phyloP scores from a whole-genome alignment of 2,329 filamentous ascomycete species.

The Nothopassalora personata region DNA sequence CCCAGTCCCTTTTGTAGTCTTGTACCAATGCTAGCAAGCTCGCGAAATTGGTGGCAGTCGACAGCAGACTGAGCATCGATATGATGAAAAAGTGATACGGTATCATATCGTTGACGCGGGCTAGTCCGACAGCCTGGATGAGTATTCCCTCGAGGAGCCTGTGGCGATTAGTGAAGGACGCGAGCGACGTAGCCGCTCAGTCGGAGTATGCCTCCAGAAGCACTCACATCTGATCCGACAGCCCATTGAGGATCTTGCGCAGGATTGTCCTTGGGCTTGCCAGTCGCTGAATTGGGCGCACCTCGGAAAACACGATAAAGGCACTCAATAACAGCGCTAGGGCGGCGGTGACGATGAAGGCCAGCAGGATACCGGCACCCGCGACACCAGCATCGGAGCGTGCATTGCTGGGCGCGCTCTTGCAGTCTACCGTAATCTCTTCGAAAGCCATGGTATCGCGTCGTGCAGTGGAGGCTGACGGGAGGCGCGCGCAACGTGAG shows the following conservation, averaged over 20 bases:
- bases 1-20: constrained; percentile 62
- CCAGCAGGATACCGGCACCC: constrained; percentile 56
- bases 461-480: not conserved
- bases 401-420: constrained; percentile 40
- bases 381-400: constrained; percentile 55
- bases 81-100: constrained; percentile 68
- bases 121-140: constrained; percentile 60
- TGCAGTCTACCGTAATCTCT: constrained; percentile 35
- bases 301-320: constrained; percentile 54
- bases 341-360: constrained; percentile 60
- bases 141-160: constrained; percentile 60
- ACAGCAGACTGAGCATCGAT: constrained; percentile 61
- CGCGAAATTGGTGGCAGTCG: constrained; percentile 61
- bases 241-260: constrained; percentile 60
- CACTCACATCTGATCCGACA: constrained; percentile 57
- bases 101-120: constrained; percentile 54
- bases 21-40: constrained; percentile 60
- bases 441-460: not conserved
- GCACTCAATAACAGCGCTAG: constrained; percentile 53
- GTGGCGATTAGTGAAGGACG: not conserved
- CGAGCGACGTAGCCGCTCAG: not conserved
- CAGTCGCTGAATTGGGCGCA: constrained; percentile 26
- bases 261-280: constrained; percentile 48
- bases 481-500: no score
- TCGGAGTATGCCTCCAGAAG: not conserved